phyloP scores from a whole-genome alignment of 805 yeast genomes.

The Cyberlindnera xishuangbannaensis region DNA sequence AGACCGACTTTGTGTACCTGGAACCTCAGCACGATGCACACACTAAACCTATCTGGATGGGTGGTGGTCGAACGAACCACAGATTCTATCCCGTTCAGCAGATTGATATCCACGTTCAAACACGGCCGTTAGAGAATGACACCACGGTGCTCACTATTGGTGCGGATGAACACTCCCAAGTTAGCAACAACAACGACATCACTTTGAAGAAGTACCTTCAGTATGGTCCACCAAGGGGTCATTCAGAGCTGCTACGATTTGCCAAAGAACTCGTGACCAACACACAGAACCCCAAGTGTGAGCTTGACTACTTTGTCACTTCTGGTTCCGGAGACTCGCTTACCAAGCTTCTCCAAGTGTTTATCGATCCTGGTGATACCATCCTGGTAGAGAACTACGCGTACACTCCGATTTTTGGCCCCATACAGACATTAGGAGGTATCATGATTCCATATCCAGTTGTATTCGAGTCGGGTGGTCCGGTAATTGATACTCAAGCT shows the following conservation, averaged over 20 bases:
- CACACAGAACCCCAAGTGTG: slow-evolving; percentile 33
- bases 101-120: slow-evolving; percentile 11
- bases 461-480: slow-evolving; percentile 16
- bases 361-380: slow-evolving; percentile 50
- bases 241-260: slow-evolving; percentile 56
- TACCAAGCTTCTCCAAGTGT: slow-evolving; percentile 40
- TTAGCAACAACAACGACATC: not conserved
- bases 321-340: slow-evolving; percentile 53
- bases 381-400: slow-evolving; percentile 62
- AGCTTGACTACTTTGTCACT: slow-evolving; percentile 30
- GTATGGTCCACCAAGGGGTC: slow-evolving; percentile 39
- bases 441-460: slow-evolving; percentile 43
- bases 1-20: slow-evolving; percentile 9
- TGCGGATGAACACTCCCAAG: not conserved
- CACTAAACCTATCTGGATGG: slow-evolving; percentile 10
- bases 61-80: slow-evolving; percentile 8
- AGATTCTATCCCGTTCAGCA: slow-evolving; percentile 6
- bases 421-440: slow-evolving; percentile 19
- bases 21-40: slow-evolving; percentile 10
- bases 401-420: slow-evolving; percentile 50
- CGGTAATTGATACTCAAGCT: slow-evolving; percentile 39
- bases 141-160: slow-evolving; percentile 3
- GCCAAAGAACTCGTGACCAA: slow-evolving; percentile 40
- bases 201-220: slow-evolving; percentile 7
- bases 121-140: slow-evolving; percentile 1